Conservation (phyloP, 805 yeast genomes). For the Suhomyces kilbournensis region DNA sequence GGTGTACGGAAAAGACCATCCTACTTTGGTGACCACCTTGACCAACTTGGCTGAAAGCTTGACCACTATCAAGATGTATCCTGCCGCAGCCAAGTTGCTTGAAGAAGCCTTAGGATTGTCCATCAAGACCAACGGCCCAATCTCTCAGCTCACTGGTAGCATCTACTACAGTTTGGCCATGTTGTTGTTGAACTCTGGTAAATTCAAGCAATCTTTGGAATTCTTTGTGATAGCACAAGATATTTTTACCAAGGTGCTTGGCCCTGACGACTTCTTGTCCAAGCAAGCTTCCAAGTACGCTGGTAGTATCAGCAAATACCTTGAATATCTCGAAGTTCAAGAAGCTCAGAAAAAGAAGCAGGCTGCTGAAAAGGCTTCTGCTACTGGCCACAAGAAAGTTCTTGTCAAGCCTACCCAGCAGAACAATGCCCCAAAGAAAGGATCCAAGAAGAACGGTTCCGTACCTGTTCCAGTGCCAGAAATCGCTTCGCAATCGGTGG, state of each 20-base stretch:
- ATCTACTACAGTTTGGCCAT: slow-evolving; percentile 61
- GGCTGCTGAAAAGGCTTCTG: slow-evolving; percentile 19
- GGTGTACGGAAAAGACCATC: slow-evolving; percentile 63
- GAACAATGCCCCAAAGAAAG: slow-evolving; percentile 14
- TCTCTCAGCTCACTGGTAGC: slow-evolving; percentile 60
- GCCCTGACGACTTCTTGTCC: slow-evolving; percentile 65
- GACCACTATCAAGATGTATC: slow-evolving; percentile 47
- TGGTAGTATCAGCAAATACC: slow-evolving; percentile 50
- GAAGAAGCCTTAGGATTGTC: slow-evolving; percentile 53
- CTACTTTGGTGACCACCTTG: slow-evolving; percentile 63
- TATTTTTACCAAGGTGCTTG: slow-evolving; percentile 56
- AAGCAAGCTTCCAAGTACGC: slow-evolving; percentile 67
- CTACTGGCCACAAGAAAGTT: slow-evolving; percentile 18
- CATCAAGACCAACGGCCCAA: slow-evolving; percentile 50
- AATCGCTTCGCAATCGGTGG: slow-evolving; percentile 63
- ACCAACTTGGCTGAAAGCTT: slow-evolving; percentile 60
- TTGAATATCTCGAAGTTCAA: slow-evolving; percentile 41
- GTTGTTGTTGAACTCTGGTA: slow-evolving; percentile 49
- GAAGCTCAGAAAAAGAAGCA: slow-evolving; percentile 25
- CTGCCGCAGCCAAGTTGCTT: slow-evolving; percentile 52
- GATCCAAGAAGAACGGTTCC: slow-evolving; percentile 8
- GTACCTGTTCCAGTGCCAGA: slow-evolving; percentile 41
- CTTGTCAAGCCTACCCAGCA: slow-evolving; percentile 4
- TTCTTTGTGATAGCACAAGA: slow-evolving; percentile 55
- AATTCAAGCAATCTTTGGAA: slow-evolving; percentile 54